Percentiles rank a stretch among this genome's conserved stretches.
These are phyloP conservation scores for Fusarium coffeatum DNA, from an alignment of 2,329 filamentous ascomycete species.

Conservation along the genomic window DNA sequence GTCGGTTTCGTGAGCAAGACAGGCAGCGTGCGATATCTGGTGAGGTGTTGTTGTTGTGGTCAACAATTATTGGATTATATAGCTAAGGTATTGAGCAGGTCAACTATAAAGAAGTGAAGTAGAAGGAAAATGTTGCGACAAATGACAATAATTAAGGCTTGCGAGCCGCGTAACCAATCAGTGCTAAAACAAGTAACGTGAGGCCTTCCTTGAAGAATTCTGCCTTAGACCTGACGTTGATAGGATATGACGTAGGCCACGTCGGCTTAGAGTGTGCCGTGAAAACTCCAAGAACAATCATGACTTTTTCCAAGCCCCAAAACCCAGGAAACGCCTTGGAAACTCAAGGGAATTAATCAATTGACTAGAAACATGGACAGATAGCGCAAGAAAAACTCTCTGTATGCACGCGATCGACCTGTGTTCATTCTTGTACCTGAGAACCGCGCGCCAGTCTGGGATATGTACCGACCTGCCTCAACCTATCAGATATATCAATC, in stretches of 20 bases:
- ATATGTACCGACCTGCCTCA: neutral
- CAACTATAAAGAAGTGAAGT: neutral
- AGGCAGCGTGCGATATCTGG: neutral
- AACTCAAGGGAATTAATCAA: neutral
- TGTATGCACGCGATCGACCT: neutral
- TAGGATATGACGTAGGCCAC: slow-evolving; percentile 29
- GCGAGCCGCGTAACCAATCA: slow-evolving; percentile 20
- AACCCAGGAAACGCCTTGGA: neutral
- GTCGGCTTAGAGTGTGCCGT: slow-evolving; percentile 29
- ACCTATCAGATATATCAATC: slow-evolving; percentile 25
- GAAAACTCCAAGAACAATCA: slow-evolving; percentile 5
- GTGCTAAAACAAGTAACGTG: slow-evolving; percentile 20
- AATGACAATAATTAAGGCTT: slow-evolving; percentile 5
- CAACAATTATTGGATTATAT: neutral
- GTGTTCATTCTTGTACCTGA: neutral
- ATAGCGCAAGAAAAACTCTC: neutral
- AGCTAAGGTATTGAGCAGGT: neutral
- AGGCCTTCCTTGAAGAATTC: slow-evolving; percentile 9
- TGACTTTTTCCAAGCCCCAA: neutral
- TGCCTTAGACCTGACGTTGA: slow-evolving; percentile 5
- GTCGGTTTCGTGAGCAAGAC: neutral
- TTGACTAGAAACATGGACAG: neutral
- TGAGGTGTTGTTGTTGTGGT: neutral
- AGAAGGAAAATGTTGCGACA: neutral
- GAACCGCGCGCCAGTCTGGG: slow-evolving; percentile 8